phyloP scores from a whole-genome alignment of 1,284 basidiomycete genomes.

The Rhodotorula mucilaginosa region DNA sequence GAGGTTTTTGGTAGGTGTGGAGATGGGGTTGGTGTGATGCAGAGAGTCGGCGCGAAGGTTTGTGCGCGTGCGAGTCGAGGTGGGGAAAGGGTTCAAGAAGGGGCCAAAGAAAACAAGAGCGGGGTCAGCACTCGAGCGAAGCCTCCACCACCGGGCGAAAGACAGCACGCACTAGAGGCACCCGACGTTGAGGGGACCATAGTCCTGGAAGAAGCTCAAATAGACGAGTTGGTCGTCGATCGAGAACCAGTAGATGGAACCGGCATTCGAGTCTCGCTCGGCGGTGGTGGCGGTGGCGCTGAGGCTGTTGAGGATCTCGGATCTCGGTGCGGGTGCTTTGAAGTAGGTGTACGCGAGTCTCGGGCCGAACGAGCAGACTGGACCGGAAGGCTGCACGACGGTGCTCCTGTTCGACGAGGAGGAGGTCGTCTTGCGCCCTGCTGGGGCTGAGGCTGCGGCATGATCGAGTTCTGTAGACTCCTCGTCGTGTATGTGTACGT shows the following conservation, averaged over 20 bases:
- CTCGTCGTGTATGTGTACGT: not conserved
- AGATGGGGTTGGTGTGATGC: not conserved
- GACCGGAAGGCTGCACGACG: conserved; percentile 20
- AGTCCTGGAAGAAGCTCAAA: conserved; percentile 89
- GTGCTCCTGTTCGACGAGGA: too few species aligned
- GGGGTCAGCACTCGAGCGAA: too few species aligned
- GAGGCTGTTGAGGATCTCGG: conserved; percentile 32
- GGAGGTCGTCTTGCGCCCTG: not conserved
- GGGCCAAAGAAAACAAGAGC: too few species aligned
- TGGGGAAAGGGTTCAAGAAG: not conserved
- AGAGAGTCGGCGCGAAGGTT: not conserved
- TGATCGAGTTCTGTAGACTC: not conserved
- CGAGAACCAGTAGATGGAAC: conserved; percentile 51
- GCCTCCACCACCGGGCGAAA: too few species aligned
- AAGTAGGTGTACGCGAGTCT: conserved; percentile 44
- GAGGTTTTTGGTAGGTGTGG: not conserved
- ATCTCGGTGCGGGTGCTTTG: conserved; percentile 25
- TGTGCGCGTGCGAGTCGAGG: not conserved
- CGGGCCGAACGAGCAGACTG: conserved; percentile 36
- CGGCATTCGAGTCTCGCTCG: not conserved
- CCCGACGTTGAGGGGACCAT: conserved; percentile 88
- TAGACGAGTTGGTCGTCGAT: conserved; percentile 90
- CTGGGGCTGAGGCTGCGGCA: not conserved
- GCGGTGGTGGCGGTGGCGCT: not conserved
- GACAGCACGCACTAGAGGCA: conserved; percentile 64